Evolutionary conservation across 768 basidiomycete genomes (phyloP).

Genomic region (Mycena chlorophos): DNA sequence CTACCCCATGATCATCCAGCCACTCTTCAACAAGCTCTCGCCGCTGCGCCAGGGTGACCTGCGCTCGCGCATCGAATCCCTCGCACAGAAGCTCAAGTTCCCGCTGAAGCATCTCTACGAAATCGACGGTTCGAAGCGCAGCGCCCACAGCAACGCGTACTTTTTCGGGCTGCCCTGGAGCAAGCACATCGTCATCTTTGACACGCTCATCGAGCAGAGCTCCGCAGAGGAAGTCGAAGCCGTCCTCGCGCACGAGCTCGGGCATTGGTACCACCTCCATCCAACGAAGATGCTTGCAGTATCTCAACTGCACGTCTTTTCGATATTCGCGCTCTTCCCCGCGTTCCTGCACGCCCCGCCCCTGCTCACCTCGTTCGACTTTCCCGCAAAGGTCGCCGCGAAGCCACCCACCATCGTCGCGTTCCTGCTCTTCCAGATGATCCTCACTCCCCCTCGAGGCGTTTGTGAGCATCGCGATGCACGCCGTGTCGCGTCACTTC

Average conservation of each 20-base stretch:
- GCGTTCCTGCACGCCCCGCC: conserved; percentile 83
- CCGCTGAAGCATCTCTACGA: conserved; percentile 94
- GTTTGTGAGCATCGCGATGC: conserved; percentile 69
- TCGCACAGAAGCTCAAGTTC: conserved; percentile 85
- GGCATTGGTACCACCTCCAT: conserved; percentile 94
- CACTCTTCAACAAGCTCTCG: conserved; percentile 95
- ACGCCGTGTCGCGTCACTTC: conserved; percentile 80
- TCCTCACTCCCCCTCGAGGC: conserved; percentile 80
- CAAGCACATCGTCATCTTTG: conserved; percentile 96
- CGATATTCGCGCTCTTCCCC: conserved; percentile 85
- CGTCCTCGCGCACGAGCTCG: conserved; percentile 95
- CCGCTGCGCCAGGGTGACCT: conserved; percentile 79
- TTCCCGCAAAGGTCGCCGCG: conserved; percentile 61
- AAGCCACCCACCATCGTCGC: conserved; percentile 80
- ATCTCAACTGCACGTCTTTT: conserved; percentile 85
- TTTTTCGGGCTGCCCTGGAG: conserved; percentile 97
- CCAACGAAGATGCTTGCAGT: conserved; percentile 85
- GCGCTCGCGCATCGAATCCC: conserved; percentile 69
- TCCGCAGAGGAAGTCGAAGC: conserved; percentile 93
- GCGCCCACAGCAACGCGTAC: conserved; percentile 96
- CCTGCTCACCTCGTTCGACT: conserved; percentile 79
- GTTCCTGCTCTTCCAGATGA: conserved; percentile 89
- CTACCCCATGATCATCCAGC: conserved; percentile 88
- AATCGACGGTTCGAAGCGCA: conserved; percentile 95
- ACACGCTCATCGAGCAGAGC: conserved; percentile 91